These are phyloP conservation scores for Hypoxylon trugodes DNA, from an alignment of 495 filamentous ascomycete genomes.

Conservation along the genomic window DNA sequence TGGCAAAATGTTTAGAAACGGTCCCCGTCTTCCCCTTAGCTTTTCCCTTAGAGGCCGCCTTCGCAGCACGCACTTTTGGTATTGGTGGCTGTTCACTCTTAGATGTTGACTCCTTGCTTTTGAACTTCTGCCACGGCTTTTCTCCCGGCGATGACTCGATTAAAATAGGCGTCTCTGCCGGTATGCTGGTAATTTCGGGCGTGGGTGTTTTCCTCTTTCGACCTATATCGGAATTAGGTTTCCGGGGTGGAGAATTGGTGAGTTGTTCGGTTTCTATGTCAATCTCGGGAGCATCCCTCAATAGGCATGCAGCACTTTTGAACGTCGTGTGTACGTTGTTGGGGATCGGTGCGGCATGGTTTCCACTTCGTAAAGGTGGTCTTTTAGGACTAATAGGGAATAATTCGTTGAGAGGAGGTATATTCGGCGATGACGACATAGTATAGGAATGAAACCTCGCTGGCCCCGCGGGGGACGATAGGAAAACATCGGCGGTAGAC, in stretches of 20 bases:
- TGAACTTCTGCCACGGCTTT: slow-evolving; percentile 49
- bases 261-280: slow-evolving; percentile 42
- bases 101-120: slow-evolving; percentile 28
- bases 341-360: slow-evolving; percentile 46
- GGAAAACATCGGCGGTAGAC: slow-evolving; percentile 47
- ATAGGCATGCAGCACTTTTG: slow-evolving; percentile 52
- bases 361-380: slow-evolving; percentile 45
- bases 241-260: slow-evolving; percentile 32
- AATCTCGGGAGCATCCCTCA: slow-evolving; percentile 43
- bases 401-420: slow-evolving; percentile 54
- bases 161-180: slow-evolving; percentile 16
- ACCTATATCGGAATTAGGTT: slow-evolving; percentile 29
- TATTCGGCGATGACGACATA: slow-evolving; percentile 56
- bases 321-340: slow-evolving; percentile 45
- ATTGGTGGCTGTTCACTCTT: slow-evolving; percentile 42
- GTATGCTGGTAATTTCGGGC: neutral
- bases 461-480: slow-evolving; percentile 49
- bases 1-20: slow-evolving; percentile 50
- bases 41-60: slow-evolving; percentile 41
- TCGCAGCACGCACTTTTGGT: slow-evolving; percentile 47
- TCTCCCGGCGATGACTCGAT: slow-evolving; percentile 40
- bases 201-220: slow-evolving; percentile 18
- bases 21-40: slow-evolving; percentile 37
- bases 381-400: slow-evolving; percentile 45
- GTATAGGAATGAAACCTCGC: slow-evolving; percentile 34